These are phyloP conservation scores for Thraustochytrium sp. DNA, from an alignment of 352 stramenopile genomes.

Conservation along the genomic window DNA sequence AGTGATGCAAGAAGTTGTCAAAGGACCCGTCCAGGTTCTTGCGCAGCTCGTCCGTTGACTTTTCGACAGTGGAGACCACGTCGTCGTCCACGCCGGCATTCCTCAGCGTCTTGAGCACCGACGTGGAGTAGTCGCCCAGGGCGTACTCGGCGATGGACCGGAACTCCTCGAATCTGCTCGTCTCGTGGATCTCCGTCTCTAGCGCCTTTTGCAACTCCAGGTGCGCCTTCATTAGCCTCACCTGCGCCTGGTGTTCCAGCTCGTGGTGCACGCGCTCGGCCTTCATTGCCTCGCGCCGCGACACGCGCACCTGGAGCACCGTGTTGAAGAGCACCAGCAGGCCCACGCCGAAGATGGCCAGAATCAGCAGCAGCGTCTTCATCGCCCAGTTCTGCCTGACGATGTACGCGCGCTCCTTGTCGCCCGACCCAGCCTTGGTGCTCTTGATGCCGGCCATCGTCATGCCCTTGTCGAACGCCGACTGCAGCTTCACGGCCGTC, in stretches of 20 bases:
- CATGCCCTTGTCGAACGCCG: slow-evolving; percentile 24
- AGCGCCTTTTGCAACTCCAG: slow-evolving; percentile 24
- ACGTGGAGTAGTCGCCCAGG: background rate
- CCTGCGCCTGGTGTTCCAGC: slow-evolving; percentile 31
- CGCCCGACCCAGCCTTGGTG: slow-evolving; percentile 20
- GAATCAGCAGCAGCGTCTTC: slow-evolving; percentile 23
- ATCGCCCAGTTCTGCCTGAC: slow-evolving; percentile 33
- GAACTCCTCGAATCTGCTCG: slow-evolving; percentile 20
- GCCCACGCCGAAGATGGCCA: slow-evolving; percentile 3
- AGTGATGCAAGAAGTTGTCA: slow-evolving; percentile 25
- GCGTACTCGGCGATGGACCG: background rate
- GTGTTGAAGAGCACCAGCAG: slow-evolving; percentile 28
- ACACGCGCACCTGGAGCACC: background rate
- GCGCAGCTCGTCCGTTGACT: background rate
- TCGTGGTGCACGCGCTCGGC: slow-evolving; percentile 21
- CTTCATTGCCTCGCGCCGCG: background rate
- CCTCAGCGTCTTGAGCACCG: background rate
- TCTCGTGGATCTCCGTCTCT: slow-evolving; percentile 29
- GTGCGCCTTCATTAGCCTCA: slow-evolving; percentile 33
- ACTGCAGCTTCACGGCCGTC: slow-evolving; percentile 20
- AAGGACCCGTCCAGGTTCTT: background rate
- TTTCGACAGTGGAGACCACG: background rate
- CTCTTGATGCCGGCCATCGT: slow-evolving; percentile 14
- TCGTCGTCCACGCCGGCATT: background rate
- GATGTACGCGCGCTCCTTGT: slow-evolving; percentile 32